A percentile compares a stretch with the other conserved stretches of the same genome.
Conservation (phyloP, 202 grass and related monocot species). For the Brachypodium distachyon region DNA sequence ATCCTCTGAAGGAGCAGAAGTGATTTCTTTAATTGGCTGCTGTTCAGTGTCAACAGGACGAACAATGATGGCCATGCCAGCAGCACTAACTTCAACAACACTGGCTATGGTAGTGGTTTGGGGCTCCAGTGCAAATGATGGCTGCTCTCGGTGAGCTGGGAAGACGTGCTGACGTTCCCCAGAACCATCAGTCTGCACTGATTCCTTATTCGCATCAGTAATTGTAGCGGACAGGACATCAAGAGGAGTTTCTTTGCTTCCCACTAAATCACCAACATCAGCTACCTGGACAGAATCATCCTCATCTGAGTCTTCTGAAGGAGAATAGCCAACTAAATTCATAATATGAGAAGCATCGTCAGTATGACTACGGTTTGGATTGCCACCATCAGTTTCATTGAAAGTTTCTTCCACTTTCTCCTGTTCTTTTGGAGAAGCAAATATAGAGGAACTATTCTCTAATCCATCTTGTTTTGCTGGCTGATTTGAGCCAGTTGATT, state of each 20-base stretch:
- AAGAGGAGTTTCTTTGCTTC: slow-evolving; percentile 1
- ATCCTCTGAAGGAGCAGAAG: neutral
- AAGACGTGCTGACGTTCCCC: neutral
- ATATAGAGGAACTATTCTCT: neutral
- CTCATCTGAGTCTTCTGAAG: slow-evolving; percentile 25
- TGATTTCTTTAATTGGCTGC: neutral
- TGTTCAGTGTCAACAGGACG: neutral
- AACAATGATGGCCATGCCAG: neutral
- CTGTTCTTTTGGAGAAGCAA: neutral
- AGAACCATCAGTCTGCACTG: neutral
- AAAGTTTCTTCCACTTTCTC: neutral
- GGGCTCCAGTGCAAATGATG: neutral
- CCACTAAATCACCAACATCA: slow-evolving; percentile 3
- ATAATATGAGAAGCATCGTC: neutral
- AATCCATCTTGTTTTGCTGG: neutral
- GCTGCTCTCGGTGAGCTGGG: neutral
- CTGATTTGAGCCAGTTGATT: neutral
- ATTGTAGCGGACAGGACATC: neutral
- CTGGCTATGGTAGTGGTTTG: neutral
- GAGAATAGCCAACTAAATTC: slow-evolving; percentile 36
- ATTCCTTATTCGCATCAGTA: neutral
- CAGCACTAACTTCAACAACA: neutral
- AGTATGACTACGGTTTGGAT: neutral
- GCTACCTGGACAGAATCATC: slow-evolving; percentile 11
- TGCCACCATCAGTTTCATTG: neutral